A percentile compares a stretch with the other conserved stretches of the same genome.
phyloP scores from a whole-genome alignment of 345 rosid genomes.

The Fremontodendron californicum region DNA sequence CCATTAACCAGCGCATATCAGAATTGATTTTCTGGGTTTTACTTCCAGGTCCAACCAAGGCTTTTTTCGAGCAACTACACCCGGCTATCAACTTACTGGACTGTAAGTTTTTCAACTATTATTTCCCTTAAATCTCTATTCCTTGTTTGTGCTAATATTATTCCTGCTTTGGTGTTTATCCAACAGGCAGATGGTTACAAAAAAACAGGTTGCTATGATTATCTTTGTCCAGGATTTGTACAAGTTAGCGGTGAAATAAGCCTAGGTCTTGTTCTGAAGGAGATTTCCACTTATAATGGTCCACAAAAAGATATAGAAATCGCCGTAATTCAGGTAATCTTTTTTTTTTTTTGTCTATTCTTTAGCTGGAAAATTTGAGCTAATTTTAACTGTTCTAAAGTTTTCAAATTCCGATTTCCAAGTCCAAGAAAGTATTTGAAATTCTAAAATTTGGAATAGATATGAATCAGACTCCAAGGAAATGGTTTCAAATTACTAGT shows the following conservation, averaged over 20 bases:
- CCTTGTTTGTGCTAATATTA: neutral
- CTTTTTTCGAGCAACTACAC: slow-evolving; percentile 4
- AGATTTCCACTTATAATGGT: neutral
- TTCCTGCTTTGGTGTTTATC: neutral
- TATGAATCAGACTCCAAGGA: too few species aligned
- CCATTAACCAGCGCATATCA: neutral
- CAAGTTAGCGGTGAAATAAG: neutral
- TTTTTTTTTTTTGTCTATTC: neutral
- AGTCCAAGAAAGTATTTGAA: too few species aligned
- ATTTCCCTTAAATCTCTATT: neutral
- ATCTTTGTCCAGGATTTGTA: slow-evolving; percentile 12
- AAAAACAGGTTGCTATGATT: neutral
- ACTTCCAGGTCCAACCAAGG: neutral
- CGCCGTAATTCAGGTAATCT: neutral
- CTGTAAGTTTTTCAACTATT: neutral
- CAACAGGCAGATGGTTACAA: neutral
- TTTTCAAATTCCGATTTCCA: too few species aligned
- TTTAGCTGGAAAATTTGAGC: too few species aligned
- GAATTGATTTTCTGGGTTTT: neutral
- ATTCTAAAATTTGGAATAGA: too few species aligned
- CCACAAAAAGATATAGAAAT: neutral
- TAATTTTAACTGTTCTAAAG: too few species aligned
- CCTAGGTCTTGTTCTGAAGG: neutral
- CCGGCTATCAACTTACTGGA: neutral
- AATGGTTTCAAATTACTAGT: too few species aligned